Evolutionary conservation across 306 rosid species (phyloP), one percentile per base, ranked within the genome.

Genomic region (Datisca glomerata): DNA sequence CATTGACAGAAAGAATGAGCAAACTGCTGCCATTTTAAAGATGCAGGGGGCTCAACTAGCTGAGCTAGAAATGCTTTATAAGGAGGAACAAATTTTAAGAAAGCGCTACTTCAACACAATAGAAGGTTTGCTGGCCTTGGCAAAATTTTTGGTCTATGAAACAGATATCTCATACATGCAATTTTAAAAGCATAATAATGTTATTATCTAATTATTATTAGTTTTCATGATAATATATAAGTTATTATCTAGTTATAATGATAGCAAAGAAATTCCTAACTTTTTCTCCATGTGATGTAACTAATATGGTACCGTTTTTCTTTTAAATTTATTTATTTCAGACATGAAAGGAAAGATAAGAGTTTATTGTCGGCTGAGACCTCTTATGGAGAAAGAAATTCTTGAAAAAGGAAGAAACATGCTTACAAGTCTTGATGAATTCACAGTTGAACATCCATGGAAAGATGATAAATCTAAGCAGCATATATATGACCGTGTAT

Each of bases 261-360:
- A n/a, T n/a, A 31, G 36, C 42, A 37, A 35, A 37, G 19, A 3
- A n/a, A 14, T 12, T 37, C 42, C 2, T 37, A 37, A 37, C 16
- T 11, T 25, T n/a, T 13, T 37, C 23, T 21, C 4, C 10, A 55
- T 8, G 12, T 53, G 10, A 55, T 8, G 12, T 53, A 12, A 55
- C 18, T 18, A 34, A 55, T 14, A 15, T n/a, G 35, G 22, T 46
- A 19, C 29, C 29, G 17, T 8, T 29, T 41, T 19, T n/a, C n/a
- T n/a, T n/a, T n/a, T n/a, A n/a, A n/a, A n/a, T 61, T 67, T 27
- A 38, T 50, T 13, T 20, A n/a, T 68, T 56, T 53, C 75, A 89
- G 98, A 89, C 60, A 89, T 89, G 98, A 89, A 89, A 78, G 98
- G 98, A 37, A 89, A 89, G 70, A 84, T 89, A 11, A 64, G 98